Evolutionary conservation across 305 asterid species (phyloP).

Genomic region (Plantago coronopus): DNA sequence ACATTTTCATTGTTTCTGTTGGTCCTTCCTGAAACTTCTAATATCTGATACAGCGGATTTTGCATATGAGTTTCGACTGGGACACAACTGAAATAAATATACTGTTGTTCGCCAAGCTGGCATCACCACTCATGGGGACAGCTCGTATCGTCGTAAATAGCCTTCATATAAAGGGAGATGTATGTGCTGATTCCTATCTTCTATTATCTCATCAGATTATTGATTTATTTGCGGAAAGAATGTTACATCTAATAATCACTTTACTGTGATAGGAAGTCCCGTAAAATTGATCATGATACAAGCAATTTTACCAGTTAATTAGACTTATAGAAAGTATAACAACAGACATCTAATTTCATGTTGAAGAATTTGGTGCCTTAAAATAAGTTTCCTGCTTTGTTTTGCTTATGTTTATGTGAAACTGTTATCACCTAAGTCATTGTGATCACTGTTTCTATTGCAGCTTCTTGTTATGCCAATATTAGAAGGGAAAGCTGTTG

Average conservation of each 20-base stretch:
- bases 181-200: slow-evolving; percentile 39
- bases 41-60: slow-evolving; percentile 43
- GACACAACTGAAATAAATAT: slow-evolving; percentile 75
- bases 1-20: not conserved
- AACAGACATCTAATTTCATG: too few relatives aligned
- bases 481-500: slow-evolving; percentile 83
- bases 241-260: slow-evolving; percentile 1
- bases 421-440: not conserved
- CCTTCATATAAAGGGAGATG: slow-evolving; percentile 95
- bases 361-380: too few relatives aligned
- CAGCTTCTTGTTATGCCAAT: slow-evolving; percentile 87
- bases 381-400: not conserved
- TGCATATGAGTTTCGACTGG: slow-evolving; percentile 94
- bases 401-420: not conserved
- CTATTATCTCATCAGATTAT: not conserved
- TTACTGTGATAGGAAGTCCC: not conserved
- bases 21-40: slow-evolving; percentile 19
- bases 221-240: not conserved
- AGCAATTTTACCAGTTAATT: not conserved
- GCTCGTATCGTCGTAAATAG: slow-evolving; percentile 88
- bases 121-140: slow-evolving; percentile 78
- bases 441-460: slow-evolving; percentile 11
- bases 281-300: not conserved
- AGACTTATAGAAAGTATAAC: too few relatives aligned
- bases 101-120: slow-evolving; percentile 82